phyloP scores from a whole-genome alignment of 2,329 filamentous ascomycete genomes.

The Trichoderma guizhouense region DNA sequence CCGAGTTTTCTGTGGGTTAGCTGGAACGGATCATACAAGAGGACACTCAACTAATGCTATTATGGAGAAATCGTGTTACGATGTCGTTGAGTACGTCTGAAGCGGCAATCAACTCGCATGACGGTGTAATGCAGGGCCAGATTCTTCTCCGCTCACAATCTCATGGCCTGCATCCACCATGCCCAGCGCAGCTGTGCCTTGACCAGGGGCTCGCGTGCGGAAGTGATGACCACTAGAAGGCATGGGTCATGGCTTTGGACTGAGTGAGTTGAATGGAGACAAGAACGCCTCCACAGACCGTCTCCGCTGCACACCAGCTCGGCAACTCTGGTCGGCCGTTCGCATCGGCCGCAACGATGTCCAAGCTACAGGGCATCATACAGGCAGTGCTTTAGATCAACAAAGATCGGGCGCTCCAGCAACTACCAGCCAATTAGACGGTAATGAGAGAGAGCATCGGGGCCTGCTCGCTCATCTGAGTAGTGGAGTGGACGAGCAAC shows the following conservation, averaged over 20 bases:
- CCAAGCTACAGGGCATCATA: not conserved
- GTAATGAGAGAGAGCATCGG: not conserved
- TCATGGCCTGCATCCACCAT: not conserved
- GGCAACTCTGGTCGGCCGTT: slow-evolving; percentile 1
- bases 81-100: not conserved
- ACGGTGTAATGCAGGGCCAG: not conserved
- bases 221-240: not conserved
- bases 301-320: not conserved
- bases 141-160: not conserved
- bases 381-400: not conserved
- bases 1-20: not conserved
- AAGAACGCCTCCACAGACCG: not conserved
- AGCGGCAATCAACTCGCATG: not conserved
- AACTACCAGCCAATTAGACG: not conserved
- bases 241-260: slow-evolving; percentile 1
- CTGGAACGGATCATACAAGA: not conserved
- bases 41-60: not conserved
- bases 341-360: not conserved
- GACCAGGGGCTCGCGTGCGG: not conserved
- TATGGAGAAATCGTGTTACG: not conserved
- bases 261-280: slow-evolving; percentile 11
- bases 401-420: not conserved
- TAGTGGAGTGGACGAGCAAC: not conserved
- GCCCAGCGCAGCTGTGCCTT: not conserved
- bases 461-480: not conserved